These are phyloP conservation scores for Euptelea pleiosperma DNA, from an alignment of 164 flowering plant genomes.

Conservation along the genomic window DNA sequence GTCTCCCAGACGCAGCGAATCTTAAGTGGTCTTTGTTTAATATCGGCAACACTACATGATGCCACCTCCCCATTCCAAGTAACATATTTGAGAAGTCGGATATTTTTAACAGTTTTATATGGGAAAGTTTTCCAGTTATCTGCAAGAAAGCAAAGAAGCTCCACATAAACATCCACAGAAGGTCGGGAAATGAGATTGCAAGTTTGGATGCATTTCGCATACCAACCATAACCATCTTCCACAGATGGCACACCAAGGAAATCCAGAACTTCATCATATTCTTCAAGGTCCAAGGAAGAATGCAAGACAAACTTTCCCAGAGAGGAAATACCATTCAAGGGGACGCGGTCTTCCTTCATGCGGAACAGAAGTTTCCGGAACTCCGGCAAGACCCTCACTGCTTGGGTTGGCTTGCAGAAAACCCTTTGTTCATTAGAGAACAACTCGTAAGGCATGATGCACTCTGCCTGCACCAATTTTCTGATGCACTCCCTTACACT, in stretches of 20 bases:
- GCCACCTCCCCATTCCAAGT: not conserved
- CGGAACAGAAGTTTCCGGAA: slow-evolving; percentile 15
- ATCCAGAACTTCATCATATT: not conserved
- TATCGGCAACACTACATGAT: not conserved
- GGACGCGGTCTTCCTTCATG: slow-evolving; percentile 3
- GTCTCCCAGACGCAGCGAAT: not conserved
- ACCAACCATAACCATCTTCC: slow-evolving; percentile 11
- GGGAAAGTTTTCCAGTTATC: slow-evolving; percentile 1
- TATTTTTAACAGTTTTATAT: not conserved
- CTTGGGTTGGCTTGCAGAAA: slow-evolving; percentile 11
- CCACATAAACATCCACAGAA: slow-evolving; percentile 16
- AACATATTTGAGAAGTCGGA: not conserved
- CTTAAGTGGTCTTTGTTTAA: not conserved
- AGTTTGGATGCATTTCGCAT: slow-evolving; percentile 7
- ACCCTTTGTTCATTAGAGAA: not conserved
- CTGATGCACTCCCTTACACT: slow-evolving; percentile 7
- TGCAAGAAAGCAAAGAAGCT: slow-evolving; percentile 19
- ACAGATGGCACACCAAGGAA: slow-evolving; percentile 11
- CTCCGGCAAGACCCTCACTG: slow-evolving; percentile 4
- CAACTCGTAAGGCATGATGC: slow-evolving; percentile 17
- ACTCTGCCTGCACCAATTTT: not conserved
- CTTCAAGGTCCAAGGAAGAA: slow-evolving; percentile 13
- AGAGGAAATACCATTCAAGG: slow-evolving; percentile 5
- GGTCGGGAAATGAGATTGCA: slow-evolving; percentile 6
- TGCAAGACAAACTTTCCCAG: slow-evolving; percentile 5